A percentile compares a stretch with the other conserved stretches of the same genome.
phyloP scores from a whole-genome alignment of 768 basidiomycete genomes.

The Tricholoma sp. region DNA sequence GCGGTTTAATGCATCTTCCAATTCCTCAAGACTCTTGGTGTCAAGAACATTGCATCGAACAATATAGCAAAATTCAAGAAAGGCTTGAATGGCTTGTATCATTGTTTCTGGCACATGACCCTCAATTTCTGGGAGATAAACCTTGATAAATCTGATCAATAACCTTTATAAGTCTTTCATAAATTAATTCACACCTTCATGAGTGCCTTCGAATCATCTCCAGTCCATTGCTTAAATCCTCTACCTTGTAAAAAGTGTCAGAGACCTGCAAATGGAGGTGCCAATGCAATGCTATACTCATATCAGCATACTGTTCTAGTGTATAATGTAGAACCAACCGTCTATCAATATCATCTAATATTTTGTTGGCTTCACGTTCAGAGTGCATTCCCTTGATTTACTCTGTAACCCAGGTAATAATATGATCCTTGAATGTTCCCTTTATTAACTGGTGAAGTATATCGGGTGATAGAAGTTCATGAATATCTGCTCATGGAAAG shows the following conservation, averaged over 20 bases:
- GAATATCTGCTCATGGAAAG: conserved; percentile 24
- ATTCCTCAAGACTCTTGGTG: conserved; percentile 10
- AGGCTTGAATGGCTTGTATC: conserved; percentile 9
- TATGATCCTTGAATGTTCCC: conserved; percentile 26
- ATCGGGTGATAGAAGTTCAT: conserved; percentile 22
- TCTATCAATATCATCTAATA: conserved; percentile 24
- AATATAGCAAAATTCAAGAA: conserved; percentile 26
- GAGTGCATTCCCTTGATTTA: conserved; percentile 16
- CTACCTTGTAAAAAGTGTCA: conserved; percentile 6
- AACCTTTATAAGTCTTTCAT: not conserved
- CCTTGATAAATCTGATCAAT: not conserved
- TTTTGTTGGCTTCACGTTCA: conserved; percentile 10
- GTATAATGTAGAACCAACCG: conserved; percentile 7
- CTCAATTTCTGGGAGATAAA: conserved; percentile 7
- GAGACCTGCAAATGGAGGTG: conserved; percentile 6
- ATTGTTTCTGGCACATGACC: conserved; percentile 10
- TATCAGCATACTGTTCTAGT: not conserved
- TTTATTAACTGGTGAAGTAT: conserved; percentile 27
- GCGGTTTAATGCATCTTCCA: conserved; percentile 14
- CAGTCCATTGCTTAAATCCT: conserved; percentile 14
- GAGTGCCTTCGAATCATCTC: not conserved
- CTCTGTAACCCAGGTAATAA: conserved; percentile 21
- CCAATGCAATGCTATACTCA: conserved; percentile 4
- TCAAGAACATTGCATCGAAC: conserved; percentile 11
- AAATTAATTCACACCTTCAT: conserved; percentile 12